phyloP scores from a whole-genome alignment of 768 basidiomycete genomes.

The Krasilnikovozyma curviuscula region DNA sequence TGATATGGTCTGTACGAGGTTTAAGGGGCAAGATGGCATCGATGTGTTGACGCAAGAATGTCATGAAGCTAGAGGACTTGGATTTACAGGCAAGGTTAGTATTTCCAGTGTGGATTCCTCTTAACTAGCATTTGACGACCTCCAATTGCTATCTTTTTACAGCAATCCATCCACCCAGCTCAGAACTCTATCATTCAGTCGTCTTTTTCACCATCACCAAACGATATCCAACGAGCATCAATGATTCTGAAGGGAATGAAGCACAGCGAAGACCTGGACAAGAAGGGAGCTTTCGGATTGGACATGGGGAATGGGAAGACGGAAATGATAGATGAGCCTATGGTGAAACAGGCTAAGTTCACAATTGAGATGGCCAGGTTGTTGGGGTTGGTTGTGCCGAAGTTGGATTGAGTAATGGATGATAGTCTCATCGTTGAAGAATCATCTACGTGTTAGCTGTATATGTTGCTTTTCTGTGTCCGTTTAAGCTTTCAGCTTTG shows the following conservation, averaged over 20 bases:
- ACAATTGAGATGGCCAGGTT: too few relatives aligned
- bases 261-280: conserved; percentile 26
- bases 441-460: too few relatives aligned
- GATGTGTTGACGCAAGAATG: conserved; percentile 38
- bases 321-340: conserved; percentile 80
- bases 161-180: conserved; percentile 89
- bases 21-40: not conserved
- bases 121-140: too few relatives aligned
- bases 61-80: conserved; percentile 55
- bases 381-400: too few relatives aligned
- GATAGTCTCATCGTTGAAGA: too few relatives aligned
- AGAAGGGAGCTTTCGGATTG: conserved; percentile 50
- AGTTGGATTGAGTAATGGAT: too few relatives aligned
- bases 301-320: conserved; percentile 36
- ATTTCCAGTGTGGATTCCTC: not conserved
- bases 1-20: conserved; percentile 49
- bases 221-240: conserved; percentile 59
- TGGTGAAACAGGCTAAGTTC: conserved; percentile 51
- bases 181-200: conserved; percentile 61
- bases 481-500: too few relatives aligned
- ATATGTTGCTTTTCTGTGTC: too few relatives aligned
- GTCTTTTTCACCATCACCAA: conserved; percentile 47
- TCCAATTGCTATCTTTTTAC: not conserved
- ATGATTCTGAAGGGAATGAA: conserved; percentile 52
- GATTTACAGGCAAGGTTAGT: conserved; percentile 74